Base-by-base conservation (phyloP, 1,139 yeast genomes). In the Sugiyamaella novakii region DNA sequence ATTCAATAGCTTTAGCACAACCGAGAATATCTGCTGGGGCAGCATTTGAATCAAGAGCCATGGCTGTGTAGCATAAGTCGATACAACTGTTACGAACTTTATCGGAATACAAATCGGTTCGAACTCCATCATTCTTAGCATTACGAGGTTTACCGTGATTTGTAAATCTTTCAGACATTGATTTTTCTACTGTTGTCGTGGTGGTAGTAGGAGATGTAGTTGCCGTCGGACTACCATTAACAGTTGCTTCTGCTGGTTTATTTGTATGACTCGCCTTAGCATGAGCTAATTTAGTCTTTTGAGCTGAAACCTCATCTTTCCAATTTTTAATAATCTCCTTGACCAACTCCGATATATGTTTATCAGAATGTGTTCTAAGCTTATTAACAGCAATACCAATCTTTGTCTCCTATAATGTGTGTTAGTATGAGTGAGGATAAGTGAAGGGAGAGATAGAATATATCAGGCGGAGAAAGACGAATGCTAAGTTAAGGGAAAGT, bases 301-400 rank as follows among this genome's bases (percentile, higher is more conserved):
- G 94, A 49, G 78, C 79, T 48, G 87, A 85, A 8, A 92, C 95
- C 46, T 84, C 84, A 53, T 89, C 97, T 66, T 89, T 87, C 98
- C 98, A 92, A 37, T 77, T 75, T 60, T 82, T 80, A 61, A 92
- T 89, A 74, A 88, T 87, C 60, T 80, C 81, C 67, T 86, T 87
- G 27, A 91, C 98, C 46, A 85, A 71, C 5, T 78, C 70, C 14
- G 83, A 76, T 43, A 92, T 81, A 53, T 84, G 87, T 19, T 75
- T 60, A 64, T 86, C 87, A 19, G 74, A 62, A 56, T 87, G 87
- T 8, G 84, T 71, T 58, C 95, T 79, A 63, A 84, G 81, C 69
- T 88, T 89, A 70, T 94, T 94, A 41, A 92, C 98, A 5, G 92
- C 94, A 21, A 92, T 94, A 53, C 98, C 98, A n/a, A 92, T 92